phyloP scores from a whole-genome alignment of 108 stramenopile species.

The Skeletonema tropicum region DNA sequence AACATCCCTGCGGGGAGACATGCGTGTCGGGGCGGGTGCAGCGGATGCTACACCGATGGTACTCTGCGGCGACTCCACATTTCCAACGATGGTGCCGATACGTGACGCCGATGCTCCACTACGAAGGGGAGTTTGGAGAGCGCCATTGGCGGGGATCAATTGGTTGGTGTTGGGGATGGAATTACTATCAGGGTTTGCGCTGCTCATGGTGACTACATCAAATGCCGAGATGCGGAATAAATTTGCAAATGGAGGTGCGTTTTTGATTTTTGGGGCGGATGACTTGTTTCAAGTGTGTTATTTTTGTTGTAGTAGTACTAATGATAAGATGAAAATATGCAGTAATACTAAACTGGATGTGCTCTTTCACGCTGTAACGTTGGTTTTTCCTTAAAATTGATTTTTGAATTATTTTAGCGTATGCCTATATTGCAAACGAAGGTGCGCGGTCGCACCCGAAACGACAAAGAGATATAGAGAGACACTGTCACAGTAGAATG shows the following conservation, averaged over 20 bases:
- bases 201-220: neutral
- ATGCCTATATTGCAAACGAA: neutral
- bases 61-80: neutral
- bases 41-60: neutral
- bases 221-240: neutral
- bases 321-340: conserved; percentile 5
- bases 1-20: neutral
- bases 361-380: neutral
- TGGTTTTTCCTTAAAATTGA: neutral
- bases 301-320: neutral
- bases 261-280: neutral
- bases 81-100: neutral
- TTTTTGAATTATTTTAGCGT: neutral
- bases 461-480: conserved; percentile 2
- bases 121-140: neutral
- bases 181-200: neutral
- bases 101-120: neutral
- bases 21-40: neutral
- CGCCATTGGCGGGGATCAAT: neutral
- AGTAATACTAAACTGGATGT: neutral
- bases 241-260: neutral
- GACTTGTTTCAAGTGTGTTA: neutral
- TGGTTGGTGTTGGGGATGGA: neutral
- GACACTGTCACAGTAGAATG: too few relatives aligned
- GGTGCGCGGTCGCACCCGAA: neutral